Base-by-base conservation (phyloP, 1,139 yeast species). In the Arxiozyma bovina region DNA sequence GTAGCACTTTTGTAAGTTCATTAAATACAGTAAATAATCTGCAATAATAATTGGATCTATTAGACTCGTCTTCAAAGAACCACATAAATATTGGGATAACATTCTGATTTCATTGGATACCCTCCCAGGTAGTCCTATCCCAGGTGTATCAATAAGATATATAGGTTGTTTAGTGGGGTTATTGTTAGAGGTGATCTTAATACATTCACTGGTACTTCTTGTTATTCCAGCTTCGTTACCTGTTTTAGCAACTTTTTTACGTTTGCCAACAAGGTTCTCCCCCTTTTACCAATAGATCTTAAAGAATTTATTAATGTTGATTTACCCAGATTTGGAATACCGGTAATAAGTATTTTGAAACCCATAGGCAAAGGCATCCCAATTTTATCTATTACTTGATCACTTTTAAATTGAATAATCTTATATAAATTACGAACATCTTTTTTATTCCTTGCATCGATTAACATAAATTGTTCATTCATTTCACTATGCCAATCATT, bases 241-340 rank as follows among this genome's bases (percentile, higher is more conserved):
- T 0, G 96, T 89, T 54, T 73, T 72, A 0, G 96, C 97, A 1
- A 88, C 98, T 64, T 86, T 86, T 57, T 75, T 75, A 46, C 67
- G 68, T 53, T 72, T 57, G 23, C 55, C 53, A 30, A 48, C 18
- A 40, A 40, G 46, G 8, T 56, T 55, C 6, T 59, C 55, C 5
- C 45, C 11, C 51, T 50, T 38, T 47, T 42, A 18, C 79, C 59
- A 1, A 78, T 79, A 23, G 75, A 74, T 55, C 97, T 72, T 52
- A 93, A 72, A 0, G 85, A 77, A 66, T 93, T 93, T 15, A 91
- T 85, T 55, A 93, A 71, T 0, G 96, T 86, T n/a, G 96, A 87
- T 69, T 93, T 93, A 0, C 99, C 99, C n/a, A 90, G 96, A 68
- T 93, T 93, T 0, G 99, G 99, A 95, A 93, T 87, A 0, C 99